Evolutionary conservation across 257 asterid genomes (phyloP).

Genomic region (Solanum gracilifrons): DNA sequence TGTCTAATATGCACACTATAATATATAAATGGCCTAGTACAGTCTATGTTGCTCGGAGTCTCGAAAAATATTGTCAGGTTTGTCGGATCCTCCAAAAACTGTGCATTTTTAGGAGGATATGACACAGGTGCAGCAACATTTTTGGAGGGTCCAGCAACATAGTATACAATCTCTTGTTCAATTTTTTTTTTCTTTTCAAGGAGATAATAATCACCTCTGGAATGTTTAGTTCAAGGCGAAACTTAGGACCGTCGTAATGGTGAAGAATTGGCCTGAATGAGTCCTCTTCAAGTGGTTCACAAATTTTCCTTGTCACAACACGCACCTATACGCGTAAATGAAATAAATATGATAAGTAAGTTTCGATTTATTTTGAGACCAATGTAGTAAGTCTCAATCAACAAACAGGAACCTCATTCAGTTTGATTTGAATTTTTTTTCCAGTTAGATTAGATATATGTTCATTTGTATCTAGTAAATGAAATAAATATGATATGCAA

Average conservation of each 20-base stretch:
- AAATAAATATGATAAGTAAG: not conserved
- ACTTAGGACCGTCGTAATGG: constrained; percentile 96
- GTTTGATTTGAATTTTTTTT: not conserved
- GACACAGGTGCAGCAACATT: not conserved
- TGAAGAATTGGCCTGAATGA: constrained; percentile 93
- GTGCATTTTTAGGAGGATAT: not conserved
- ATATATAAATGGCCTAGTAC: not conserved
- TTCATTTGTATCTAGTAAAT: not conserved
- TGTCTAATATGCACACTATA: not conserved
- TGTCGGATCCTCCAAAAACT: not conserved
- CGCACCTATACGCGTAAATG: constrained; percentile 38
- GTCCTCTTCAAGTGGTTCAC: constrained; percentile 93
- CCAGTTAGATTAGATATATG: not conserved
- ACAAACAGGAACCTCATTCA: not conserved
- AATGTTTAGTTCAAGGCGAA: constrained; percentile 77
- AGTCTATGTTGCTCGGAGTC: not conserved
- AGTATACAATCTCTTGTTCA: not conserved
- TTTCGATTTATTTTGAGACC: not conserved
- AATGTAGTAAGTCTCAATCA: not conserved
- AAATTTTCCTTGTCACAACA: constrained; percentile 65
- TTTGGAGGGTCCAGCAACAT: not conserved
- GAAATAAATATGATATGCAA: not conserved
- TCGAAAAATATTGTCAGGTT: not conserved
- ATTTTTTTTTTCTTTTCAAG: too few species aligned
- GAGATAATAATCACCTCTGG: constrained; percentile 55